Evolutionary conservation across 495 filamentous ascomycete genomes (phyloP), one percentile per base, ranked within the genome.

Genomic region (Pseudoneurospora amorphoporcata): DNA sequence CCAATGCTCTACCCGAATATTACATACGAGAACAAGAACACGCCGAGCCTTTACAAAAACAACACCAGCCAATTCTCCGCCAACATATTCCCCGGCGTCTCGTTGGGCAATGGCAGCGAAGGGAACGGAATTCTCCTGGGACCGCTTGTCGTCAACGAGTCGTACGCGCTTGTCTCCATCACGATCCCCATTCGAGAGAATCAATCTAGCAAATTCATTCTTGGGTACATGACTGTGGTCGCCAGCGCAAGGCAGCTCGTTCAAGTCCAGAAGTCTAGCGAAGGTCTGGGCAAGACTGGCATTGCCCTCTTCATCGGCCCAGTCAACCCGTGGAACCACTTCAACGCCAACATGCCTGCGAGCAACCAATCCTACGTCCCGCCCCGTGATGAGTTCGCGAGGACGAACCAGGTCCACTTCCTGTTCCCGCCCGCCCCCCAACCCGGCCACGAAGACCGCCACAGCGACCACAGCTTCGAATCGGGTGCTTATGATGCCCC

Each of bases 181-280:
- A 94, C 93, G 3, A 76, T 92, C 23, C 91, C 92, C 0, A 87
- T 96, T 39, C 84, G 92, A 71, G 88, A 90, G 72, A 90, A 90
- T 74, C 84, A 84, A 3, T 87, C 85, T 10, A 71, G 75, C 47
- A 80, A 80, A 17, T 87, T 90, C 70, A 87, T 92, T 4, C 85
- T 96, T 14, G 93, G 91, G 3, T 96, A 89, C 80, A 86, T 94
- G 83, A 94, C 92, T 3, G 78, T 92, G 3, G 82, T 95, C 39
- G 85, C 89, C n/a, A 88, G 89, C 69, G 90, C 89, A 0, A 79
- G 79, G 12, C 84, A 88, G 3, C 79, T 95, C 14, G 81, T 89
- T 29, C 76, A 84, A 43, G 86, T 93, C 8, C 80, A 87, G n/a
- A 74, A 76, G 9, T 90, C 90, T 8, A 80, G 80, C 8, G 90